Evolutionary conservation across 495 filamentous ascomycete genomes (phyloP).

Genomic region (Melanomma pulvis-pyrius): DNA sequence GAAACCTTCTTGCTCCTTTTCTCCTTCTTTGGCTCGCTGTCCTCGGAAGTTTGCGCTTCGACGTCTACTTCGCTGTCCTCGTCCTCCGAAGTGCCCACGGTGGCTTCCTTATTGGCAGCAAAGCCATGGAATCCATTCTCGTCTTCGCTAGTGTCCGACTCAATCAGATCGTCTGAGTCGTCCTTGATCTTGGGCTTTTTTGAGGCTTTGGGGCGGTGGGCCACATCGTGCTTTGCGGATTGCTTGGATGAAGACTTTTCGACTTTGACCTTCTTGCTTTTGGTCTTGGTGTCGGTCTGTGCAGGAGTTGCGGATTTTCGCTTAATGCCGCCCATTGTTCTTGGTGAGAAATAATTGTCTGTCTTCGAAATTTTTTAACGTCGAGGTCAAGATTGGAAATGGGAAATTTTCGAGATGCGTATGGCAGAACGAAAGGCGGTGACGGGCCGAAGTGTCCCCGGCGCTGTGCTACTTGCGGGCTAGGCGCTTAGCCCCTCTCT

Average conservation of each 20-base stretch:
- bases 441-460: neutral
- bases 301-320: conserved; percentile 27
- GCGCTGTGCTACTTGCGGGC: neutral
- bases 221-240: conserved; percentile 15
- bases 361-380: neutral
- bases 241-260: conserved; percentile 16
- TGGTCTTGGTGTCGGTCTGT: neutral
- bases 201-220: conserved; percentile 3
- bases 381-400: neutral
- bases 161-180: conserved; percentile 33
- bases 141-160: conserved; percentile 41
- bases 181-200: conserved; percentile 14
- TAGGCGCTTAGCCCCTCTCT: neutral
- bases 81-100: conserved; percentile 4
- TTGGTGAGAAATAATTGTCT: neutral
- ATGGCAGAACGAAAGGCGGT: neutral
- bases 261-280: conserved; percentile 34
- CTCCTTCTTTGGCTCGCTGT: conserved; percentile 3
- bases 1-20: neutral
- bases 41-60: neutral
- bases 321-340: conserved; percentile 33
- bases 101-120: conserved; percentile 26
- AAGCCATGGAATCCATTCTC: conserved; percentile 41
- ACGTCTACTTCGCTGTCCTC: conserved; percentile 1
- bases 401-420: neutral